A percentile compares a stretch with the other conserved stretches of the same genome.
phyloP scores from a whole-genome alignment of 768 basidiomycete genomes.

The Postia placenta region DNA sequence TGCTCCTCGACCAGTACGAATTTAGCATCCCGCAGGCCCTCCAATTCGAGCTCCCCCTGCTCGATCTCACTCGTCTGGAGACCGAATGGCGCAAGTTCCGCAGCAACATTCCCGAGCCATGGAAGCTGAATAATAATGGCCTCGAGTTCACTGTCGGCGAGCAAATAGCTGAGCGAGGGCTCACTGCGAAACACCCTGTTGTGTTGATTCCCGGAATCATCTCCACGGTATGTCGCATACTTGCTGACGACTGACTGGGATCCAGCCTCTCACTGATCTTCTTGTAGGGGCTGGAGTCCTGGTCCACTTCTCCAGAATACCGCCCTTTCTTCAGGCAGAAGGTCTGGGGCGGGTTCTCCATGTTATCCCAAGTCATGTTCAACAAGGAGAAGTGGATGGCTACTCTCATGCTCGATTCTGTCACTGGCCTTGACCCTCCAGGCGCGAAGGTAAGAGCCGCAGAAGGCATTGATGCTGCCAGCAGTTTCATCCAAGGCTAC shows the following conservation, averaged over 20 bases:
- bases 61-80: constrained; percentile 66
- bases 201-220: constrained; percentile 88
- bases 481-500: constrained; percentile 82
- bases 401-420: constrained; percentile 85
- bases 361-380: constrained; percentile 79
- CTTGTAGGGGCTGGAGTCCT: constrained; percentile 76
- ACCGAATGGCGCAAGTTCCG: constrained; percentile 64
- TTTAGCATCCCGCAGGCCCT: constrained; percentile 58
- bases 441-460: constrained; percentile 85
- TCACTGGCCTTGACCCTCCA: constrained; percentile 86
- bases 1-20: constrained; percentile 69
- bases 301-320: constrained; percentile 85
- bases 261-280: neutral
- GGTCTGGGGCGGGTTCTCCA: constrained; percentile 71
- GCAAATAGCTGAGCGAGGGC: constrained; percentile 52
- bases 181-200: constrained; percentile 70
- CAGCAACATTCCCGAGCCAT: constrained; percentile 69
- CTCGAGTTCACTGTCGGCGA: constrained; percentile 79
- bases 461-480: constrained; percentile 88
- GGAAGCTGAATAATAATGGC: constrained; percentile 77
- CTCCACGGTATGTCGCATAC: constrained; percentile 55
- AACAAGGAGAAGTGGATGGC: constrained; percentile 87
- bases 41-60: constrained; percentile 57
- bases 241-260: no score
- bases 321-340: constrained; percentile 90